Base-by-base conservation (phyloP, 2,329 filamentous ascomycete genomes). In the Stachybotrys elegans region DNA sequence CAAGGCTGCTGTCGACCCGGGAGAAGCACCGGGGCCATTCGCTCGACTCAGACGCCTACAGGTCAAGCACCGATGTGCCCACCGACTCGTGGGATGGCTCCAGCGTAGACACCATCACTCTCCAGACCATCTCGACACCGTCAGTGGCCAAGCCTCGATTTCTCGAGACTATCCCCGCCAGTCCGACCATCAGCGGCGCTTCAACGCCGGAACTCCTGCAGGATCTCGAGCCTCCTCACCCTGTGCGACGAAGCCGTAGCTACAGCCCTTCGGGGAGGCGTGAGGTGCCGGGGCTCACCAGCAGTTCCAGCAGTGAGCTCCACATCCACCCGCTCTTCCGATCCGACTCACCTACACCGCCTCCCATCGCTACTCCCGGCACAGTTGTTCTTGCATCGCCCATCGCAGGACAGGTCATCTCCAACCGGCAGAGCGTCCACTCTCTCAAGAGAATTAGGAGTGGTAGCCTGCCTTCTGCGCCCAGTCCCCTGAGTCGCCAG, bases 271-370 rank as follows among this genome's bases (percentile, higher is more conserved):
- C 63, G 11, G 45, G 63, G 11, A 57, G 55, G 23, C 60, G 61
- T 17, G 62, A 68, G 47, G 48, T 49, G 22, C 45, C 49, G 7
- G 47, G 43, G 17, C 38, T 47, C 21, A 52, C 55, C 43, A 51
- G 16, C 51, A 56, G 47, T 57, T 58, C 55, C 12, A 49, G 67
- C 51, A 68, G 73, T 54, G 84, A 90, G 59, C 72, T 81, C 4
- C 80, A 89, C 57, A 89, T 90, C 37, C 86, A 91, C 60, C 86
- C 86, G 8, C 73, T 91, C 4, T 90, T 91, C 68, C 76, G 86
- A 47, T 83, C 82, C 6, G 84, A 88, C 57, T 86, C 81, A 32
- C 83, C 83, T 0, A 75, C 72, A 2, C 84, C 84, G 7, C 81
- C 84, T 2, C 79, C 85, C 1, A 65, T 78, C 6, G 73, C 76